Evolutionary conservation across 2,329 filamentous ascomycete genomes (phyloP), one percentile per base, ranked within the genome.

Genomic region (Aspergillus sp.): DNA sequence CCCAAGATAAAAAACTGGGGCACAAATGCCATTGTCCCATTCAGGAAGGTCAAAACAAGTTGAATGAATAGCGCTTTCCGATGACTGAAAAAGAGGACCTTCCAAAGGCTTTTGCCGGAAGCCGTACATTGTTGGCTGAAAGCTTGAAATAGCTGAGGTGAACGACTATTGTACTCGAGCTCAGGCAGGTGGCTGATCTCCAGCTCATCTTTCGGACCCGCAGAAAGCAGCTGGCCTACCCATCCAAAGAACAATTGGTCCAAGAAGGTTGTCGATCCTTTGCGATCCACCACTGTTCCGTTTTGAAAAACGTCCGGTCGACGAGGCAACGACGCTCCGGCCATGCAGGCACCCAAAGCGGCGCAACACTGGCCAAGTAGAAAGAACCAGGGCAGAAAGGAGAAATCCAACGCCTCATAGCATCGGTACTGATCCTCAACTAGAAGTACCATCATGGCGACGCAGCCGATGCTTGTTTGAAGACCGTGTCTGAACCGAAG

Each of bases 241-340:
- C 53, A 55, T 12, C 53, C 39, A 15, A 55, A 55, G 12, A 45
- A 47, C 13, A 55, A 17, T 21, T 39, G 39, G 23, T 47, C 30
- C n/a, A 55, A 39, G 9, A 55, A 32, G 8, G 53, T 21, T 30
- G 53, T 47, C 25, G 53, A 55, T 32, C 25, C 28, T 32, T 47
- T 55, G 39, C 53, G 53, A 47, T 55, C 53, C 39, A 55, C 53
- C 23, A 55, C 23, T 2, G 39, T n/a, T 6, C 23, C 39, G 2
- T 55, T 47, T n/a, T 5, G 53, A 12, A 23, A 55, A 7, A 55
- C 39, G 15, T 55, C 53, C 5, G 53, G 53, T 19, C 53, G 53
- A 21, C 53, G 53, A 30, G 53, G 53, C 12, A 55, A 30, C 5
- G 53, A 47, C 1, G 19, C 6, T 6, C 39, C 53, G 10, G 53